Evolutionary conservation across 257 asterid species (phyloP).

Genomic region (Verbena officinalis): DNA sequence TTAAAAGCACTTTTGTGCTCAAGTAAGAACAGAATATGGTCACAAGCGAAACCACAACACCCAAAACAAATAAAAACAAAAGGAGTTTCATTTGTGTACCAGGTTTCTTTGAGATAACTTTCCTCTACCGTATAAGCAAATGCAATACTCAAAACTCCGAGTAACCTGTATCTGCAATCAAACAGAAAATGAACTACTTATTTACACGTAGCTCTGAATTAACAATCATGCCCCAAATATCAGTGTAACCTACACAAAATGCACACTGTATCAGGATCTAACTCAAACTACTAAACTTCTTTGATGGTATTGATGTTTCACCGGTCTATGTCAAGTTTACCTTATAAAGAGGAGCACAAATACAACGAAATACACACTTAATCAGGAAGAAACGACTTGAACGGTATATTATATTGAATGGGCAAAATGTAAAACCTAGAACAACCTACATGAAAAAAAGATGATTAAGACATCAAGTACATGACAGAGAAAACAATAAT

Average conservation of each 20-base stretch:
- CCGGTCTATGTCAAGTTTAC: slow-evolving; percentile 33
- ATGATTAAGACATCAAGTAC: slow-evolving; percentile 19
- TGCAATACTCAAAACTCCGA: slow-evolving; percentile 76
- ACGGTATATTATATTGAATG: slow-evolving; percentile 64
- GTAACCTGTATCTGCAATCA: slow-evolving; percentile 70
- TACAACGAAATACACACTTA: slow-evolving; percentile 56
- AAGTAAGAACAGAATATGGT: not conserved
- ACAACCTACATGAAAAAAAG: slow-evolving; percentile 48
- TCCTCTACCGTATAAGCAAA: slow-evolving; percentile 65
- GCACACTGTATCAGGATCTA: slow-evolving; percentile 19
- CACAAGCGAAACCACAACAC: too few relatives aligned
- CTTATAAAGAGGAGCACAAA: slow-evolving; percentile 84
- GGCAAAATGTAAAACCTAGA: slow-evolving; percentile 54
- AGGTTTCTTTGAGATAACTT: slow-evolving; percentile 37
- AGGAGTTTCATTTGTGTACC: too few relatives aligned
- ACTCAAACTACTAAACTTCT: not conserved
- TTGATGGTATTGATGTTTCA: too few relatives aligned
- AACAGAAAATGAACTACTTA: slow-evolving; percentile 27
- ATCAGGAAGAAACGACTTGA: slow-evolving; percentile 74
- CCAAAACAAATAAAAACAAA: too few relatives aligned
- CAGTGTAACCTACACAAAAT: slow-evolving; percentile 52
- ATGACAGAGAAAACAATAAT: slow-evolving; percentile 18
- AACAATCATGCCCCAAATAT: slow-evolving; percentile 18
- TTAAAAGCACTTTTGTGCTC: too few relatives aligned
- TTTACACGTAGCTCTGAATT: not conserved